These are phyloP conservation scores for Lasiodiplodia sp. DNA, from an alignment of 2,329 filamentous ascomycete genomes.

Conservation along the genomic window DNA sequence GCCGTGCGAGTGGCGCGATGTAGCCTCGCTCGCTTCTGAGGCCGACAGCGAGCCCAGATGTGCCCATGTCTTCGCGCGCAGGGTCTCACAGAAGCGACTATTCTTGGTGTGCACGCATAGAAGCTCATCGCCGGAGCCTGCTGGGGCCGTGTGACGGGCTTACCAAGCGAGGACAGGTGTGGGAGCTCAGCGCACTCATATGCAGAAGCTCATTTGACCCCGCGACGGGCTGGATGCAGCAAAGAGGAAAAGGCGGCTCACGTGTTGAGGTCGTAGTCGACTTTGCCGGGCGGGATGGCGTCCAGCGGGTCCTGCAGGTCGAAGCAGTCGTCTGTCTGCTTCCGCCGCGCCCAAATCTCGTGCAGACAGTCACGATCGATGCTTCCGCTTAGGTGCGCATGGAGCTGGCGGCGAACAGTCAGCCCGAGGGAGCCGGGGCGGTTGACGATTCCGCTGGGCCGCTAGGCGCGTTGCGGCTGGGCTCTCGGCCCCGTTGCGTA, in stretches of 20 bases:
- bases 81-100: conserved; percentile 4
- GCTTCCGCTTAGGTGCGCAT: conserved; percentile 81
- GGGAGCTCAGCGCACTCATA: neutral
- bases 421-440: conserved; percentile 38
- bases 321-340: conserved; percentile 57
- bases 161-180: conserved; percentile 9
- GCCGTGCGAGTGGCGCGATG: conserved; percentile 4
- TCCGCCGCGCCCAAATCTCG: conserved; percentile 73
- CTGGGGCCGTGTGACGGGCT: conserved; percentile 1
- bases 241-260: conserved; percentile 47
- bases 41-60: neutral
- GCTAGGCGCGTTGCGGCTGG: conserved; percentile 32
- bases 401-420: conserved; percentile 62
- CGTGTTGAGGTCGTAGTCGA: conserved; percentile 74
- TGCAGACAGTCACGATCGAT: conserved; percentile 77
- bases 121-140: neutral
- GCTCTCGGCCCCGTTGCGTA: conserved; percentile 34
- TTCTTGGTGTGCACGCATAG: neutral
- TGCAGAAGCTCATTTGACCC: conserved; percentile 15
- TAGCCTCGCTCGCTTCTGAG: neutral
- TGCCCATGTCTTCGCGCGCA: neutral
- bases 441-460: conserved; percentile 9
- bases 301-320: conserved; percentile 71
- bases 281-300: conserved; percentile 74
- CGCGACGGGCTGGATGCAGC: neutral